Percentiles rank a stretch among this genome's conserved stretches.
Conservation (phyloP, 345 rosid genomes). For the Abelmoschus esculentus region DNA sequence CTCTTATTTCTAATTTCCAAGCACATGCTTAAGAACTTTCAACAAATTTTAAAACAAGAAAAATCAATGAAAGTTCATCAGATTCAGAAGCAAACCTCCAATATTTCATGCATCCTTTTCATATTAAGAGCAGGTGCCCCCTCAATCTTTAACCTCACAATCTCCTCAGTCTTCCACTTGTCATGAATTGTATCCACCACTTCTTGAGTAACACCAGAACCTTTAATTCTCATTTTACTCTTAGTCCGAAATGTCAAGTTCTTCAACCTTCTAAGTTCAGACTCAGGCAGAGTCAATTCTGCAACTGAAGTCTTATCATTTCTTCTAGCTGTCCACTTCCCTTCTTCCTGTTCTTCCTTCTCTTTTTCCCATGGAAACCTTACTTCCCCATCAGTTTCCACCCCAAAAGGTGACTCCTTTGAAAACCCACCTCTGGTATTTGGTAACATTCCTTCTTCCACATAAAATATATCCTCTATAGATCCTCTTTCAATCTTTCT, state of each 20-base stretch:
- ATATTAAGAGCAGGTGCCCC: conserved; percentile 83
- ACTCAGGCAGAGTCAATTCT: conserved; percentile 62
- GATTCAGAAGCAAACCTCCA: conserved; percentile 55
- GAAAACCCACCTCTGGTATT: conserved; percentile 58
- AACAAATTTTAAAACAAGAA: neutral
- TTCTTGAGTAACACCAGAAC: conserved; percentile 66
- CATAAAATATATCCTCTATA: conserved; percentile 59
- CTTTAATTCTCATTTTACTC: conserved; percentile 49
- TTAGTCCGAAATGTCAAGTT: conserved; percentile 58
- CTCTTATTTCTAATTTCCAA: neutral
- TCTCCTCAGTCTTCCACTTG: conserved; percentile 69
- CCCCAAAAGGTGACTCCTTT: conserved; percentile 38
- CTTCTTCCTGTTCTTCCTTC: conserved; percentile 28
- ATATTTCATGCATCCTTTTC: conserved; percentile 81
- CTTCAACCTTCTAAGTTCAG: conserved; percentile 73
- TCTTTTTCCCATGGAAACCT: conserved; percentile 81
- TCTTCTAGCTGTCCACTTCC: conserved; percentile 43
- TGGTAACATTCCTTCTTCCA: conserved; percentile 59
- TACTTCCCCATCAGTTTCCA: conserved; percentile 44
- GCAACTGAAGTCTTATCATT: conserved; percentile 62
- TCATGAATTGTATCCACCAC: conserved; percentile 67
- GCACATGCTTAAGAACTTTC: neutral
- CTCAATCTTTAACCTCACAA: conserved; percentile 78
- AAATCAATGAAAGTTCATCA: neutral
- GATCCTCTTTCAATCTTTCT: conserved; percentile 68